Evolutionary conservation across 495 filamentous ascomycete genomes (phyloP).

Genomic region (Aspergillus taichungensis): DNA sequence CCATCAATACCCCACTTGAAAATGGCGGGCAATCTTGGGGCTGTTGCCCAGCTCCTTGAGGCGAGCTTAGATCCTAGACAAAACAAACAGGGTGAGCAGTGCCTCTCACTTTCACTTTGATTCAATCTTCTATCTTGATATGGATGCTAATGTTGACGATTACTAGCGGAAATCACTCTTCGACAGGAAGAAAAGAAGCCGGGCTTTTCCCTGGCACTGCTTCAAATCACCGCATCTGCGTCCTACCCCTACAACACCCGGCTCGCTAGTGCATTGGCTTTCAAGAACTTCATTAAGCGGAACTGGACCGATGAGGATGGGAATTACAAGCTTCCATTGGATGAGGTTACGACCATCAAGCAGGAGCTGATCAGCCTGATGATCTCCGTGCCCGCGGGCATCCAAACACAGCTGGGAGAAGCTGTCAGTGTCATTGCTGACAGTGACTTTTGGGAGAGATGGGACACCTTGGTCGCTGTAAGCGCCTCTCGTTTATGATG

Average conservation of each 20-base stretch:
- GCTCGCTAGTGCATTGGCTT: conserved; percentile 84
- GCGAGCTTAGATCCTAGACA: conserved; percentile 77
- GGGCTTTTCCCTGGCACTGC: conserved; percentile 76
- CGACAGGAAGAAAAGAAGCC: conserved; percentile 67
- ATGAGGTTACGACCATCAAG: conserved; percentile 85
- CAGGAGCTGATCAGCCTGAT: conserved; percentile 89
- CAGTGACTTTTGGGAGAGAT: conserved; percentile 92
- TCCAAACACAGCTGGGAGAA: conserved; percentile 91
- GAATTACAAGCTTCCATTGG: conserved; percentile 69
- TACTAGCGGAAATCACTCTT: conserved; percentile 69
- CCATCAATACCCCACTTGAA: conserved; percentile 26
- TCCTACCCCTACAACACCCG: conserved; percentile 62
- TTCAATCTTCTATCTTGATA: neutral
- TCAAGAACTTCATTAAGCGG: conserved; percentile 94
- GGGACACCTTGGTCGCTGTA: conserved; percentile 85
- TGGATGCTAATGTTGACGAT: conserved; percentile 7
- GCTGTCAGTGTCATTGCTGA: conserved; percentile 95
- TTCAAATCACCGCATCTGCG: conserved; percentile 76
- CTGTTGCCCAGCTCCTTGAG: conserved; percentile 70
- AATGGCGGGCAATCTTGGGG: conserved; percentile 70
- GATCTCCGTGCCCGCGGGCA: conserved; percentile 76
- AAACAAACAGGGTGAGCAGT: conserved; percentile 72
- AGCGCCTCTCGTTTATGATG: conserved; percentile 8
- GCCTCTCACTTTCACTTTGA: neutral
- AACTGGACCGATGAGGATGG: conserved; percentile 94